Conservation (phyloP, 257 asterid genomes). For the Perilla frutescens region DNA sequence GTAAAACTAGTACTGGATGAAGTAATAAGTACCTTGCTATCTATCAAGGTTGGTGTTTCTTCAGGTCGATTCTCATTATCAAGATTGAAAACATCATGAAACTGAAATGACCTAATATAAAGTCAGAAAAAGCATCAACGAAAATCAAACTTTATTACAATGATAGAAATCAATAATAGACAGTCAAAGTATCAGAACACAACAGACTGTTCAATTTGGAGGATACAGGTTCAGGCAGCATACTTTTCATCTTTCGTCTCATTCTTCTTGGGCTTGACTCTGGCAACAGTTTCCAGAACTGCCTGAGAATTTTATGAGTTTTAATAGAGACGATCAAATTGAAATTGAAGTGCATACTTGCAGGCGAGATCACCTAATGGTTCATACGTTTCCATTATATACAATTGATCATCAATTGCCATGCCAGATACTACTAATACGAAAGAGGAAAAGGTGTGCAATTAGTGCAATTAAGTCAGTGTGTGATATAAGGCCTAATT, state of each 20-base stretch:
- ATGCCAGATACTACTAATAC: slow-evolving; percentile 14
- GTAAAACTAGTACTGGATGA: slow-evolving; percentile 25
- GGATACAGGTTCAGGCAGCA: slow-evolving; percentile 34
- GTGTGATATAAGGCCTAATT: background rate
- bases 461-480: background rate
- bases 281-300: slow-evolving; percentile 85
- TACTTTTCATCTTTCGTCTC: slow-evolving; percentile 83
- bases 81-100: slow-evolving; percentile 73
- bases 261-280: slow-evolving; percentile 82
- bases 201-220: slow-evolving; percentile 27
- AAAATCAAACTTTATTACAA: slow-evolving; percentile 27
- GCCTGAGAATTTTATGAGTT: slow-evolving; percentile 61
- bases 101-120: slow-evolving; percentile 64
- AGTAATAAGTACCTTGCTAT: slow-evolving; percentile 56
- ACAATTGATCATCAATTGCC: slow-evolving; percentile 20
- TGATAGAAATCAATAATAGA: slow-evolving; percentile 25
- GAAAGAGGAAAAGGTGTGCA: background rate
- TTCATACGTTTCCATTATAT: background rate
- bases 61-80: slow-evolving; percentile 72
- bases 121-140: slow-evolving; percentile 39
- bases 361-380: background rate
- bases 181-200: slow-evolving; percentile 29
- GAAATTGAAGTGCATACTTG: background rate
- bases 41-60: slow-evolving; percentile 82
- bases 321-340: slow-evolving; percentile 25